phyloP scores from a whole-genome alignment of 345 rosid genomes.

The Populus simonii region DNA sequence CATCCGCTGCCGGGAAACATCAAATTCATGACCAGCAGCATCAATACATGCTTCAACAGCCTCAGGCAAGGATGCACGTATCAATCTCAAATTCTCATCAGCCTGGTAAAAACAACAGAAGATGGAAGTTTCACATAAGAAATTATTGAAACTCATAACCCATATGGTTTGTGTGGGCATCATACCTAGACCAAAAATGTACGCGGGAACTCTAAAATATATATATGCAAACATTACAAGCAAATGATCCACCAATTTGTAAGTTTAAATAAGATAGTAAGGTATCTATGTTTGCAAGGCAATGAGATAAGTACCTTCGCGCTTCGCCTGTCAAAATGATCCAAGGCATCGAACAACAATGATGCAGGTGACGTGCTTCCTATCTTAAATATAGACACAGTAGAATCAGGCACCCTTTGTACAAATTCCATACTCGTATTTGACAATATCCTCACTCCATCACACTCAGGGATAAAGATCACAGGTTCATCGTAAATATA shows the following conservation, averaged over 20 bases:
- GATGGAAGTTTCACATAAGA: not conserved
- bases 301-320: conserved; percentile 60
- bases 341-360: conserved; percentile 84
- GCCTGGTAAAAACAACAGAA: conserved; percentile 55
- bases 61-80: conserved; percentile 76
- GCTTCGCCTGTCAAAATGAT: conserved; percentile 93
- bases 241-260: not conserved
- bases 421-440: conserved; percentile 86
- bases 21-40: conserved; percentile 95
- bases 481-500: conserved; percentile 87
- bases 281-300: conserved; percentile 7
- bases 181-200: not conserved
- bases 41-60: conserved; percentile 95
- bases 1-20: conserved; percentile 71
- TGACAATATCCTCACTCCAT: conserved; percentile 92
- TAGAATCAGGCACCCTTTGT: conserved; percentile 94
- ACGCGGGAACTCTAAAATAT: not conserved
- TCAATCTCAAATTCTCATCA: conserved; percentile 92
- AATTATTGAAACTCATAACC: not conserved
- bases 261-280: not conserved
- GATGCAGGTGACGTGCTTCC: conserved; percentile 98
- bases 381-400: conserved; percentile 85
- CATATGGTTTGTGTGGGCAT: not conserved
- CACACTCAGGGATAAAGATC: conserved; percentile 87
- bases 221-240: not conserved